These are phyloP conservation scores for Kuraishia floccosa DNA, from an alignment of 805 yeast genomes.

Conservation along the genomic window DNA sequence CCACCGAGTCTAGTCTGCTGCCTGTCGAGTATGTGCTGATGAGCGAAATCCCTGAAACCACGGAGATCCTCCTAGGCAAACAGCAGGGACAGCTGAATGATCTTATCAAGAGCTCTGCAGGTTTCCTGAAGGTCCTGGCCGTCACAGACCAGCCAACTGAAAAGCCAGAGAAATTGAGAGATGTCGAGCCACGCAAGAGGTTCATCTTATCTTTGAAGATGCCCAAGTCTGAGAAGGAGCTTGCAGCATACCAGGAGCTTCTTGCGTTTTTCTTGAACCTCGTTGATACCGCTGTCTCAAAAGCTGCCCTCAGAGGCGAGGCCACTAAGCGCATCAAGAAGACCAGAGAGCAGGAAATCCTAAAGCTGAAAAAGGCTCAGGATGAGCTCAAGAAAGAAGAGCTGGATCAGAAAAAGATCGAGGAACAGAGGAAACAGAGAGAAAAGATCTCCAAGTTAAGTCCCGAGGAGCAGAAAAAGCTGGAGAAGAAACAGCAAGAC, in stretches of 20 bases:
- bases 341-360: conserved; percentile 64
- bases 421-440: conserved; percentile 54
- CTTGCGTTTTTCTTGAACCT: conserved; percentile 45
- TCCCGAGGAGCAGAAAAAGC: conserved; percentile 71
- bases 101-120: conserved; percentile 22
- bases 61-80: conserved; percentile 45
- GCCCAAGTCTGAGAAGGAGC: conserved; percentile 37
- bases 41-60: conserved; percentile 82
- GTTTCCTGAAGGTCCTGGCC: conserved; percentile 54
- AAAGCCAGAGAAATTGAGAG: conserved; percentile 52
- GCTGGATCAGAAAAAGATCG: conserved; percentile 58
- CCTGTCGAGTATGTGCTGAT: conserved; percentile 75
- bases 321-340: conserved; percentile 64
- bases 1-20: conserved; percentile 58
- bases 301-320: conserved; percentile 58
- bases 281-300: conserved; percentile 43
- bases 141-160: conserved; percentile 77
- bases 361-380: conserved; percentile 57
- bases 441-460: conserved; percentile 45
- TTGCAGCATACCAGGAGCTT: conserved; percentile 35
- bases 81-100: conserved; percentile 37
- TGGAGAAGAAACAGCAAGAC: conserved; percentile 68
- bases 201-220: conserved; percentile 43
- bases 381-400: conserved; percentile 61
- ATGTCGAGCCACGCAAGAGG: conserved; percentile 40